Conservation (phyloP, 352 stramenopile species). For the Pythium utonaiense region DNA sequence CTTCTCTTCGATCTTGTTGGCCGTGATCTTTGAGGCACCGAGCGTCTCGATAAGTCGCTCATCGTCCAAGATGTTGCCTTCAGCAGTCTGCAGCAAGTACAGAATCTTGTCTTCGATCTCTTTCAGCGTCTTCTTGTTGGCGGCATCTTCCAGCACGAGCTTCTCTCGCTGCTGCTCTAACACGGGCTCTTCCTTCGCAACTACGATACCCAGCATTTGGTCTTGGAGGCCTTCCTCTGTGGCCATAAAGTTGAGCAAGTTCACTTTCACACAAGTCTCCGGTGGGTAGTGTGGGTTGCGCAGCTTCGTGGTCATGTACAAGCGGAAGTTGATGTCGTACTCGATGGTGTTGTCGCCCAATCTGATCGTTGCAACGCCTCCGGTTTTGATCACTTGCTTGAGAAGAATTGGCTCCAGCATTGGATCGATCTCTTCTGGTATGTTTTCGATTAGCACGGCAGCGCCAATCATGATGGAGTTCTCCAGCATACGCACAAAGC, state of each 20-base stretch:
- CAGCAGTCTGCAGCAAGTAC: constrained; percentile 87
- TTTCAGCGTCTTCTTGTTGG: constrained; percentile 93
- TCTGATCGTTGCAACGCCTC: constrained; percentile 87
- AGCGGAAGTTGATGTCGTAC: constrained; percentile 91
- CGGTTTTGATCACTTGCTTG: constrained; percentile 91
- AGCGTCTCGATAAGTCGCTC: constrained; percentile 94
- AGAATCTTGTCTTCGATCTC: constrained; percentile 97
- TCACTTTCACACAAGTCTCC: constrained; percentile 96
- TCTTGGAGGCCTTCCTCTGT: constrained; percentile 94
- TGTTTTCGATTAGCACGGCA: constrained; percentile 92
- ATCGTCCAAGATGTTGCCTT: constrained; percentile 96
- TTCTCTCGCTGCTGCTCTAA: constrained; percentile 91
- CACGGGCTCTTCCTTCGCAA: constrained; percentile 91
- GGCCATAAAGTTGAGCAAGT: constrained; percentile 96
- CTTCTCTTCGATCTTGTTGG: constrained; percentile 94
- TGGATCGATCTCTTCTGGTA: constrained; percentile 92
- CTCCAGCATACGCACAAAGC: constrained; percentile 94
- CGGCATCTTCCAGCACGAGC: constrained; percentile 92
- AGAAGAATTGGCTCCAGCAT: constrained; percentile 93
- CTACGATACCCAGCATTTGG: constrained; percentile 94
- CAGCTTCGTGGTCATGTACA: constrained; percentile 95
- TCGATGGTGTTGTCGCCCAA: constrained; percentile 93
- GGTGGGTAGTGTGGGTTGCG: constrained; percentile 93
- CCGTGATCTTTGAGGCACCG: constrained; percentile 90
- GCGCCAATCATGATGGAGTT: constrained; percentile 94